phyloP scores from a whole-genome alignment of 306 rosid species.

The Astragalus membranaceus region DNA sequence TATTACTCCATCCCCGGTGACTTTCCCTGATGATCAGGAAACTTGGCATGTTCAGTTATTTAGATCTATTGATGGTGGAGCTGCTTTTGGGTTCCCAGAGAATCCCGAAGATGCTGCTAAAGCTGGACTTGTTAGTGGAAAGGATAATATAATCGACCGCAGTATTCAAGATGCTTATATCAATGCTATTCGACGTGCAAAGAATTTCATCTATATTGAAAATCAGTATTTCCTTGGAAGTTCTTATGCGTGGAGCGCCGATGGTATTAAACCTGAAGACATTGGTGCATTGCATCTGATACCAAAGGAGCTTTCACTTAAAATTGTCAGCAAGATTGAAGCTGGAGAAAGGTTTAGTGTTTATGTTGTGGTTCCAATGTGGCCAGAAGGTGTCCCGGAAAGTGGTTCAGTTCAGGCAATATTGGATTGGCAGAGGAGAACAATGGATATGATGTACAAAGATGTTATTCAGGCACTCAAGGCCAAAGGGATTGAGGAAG shows the following conservation, averaged over 20 bases:
- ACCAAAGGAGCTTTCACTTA: slow-evolving; percentile 59
- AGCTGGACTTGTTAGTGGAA: slow-evolving; percentile 60
- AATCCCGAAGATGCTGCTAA: slow-evolving; percentile 59
- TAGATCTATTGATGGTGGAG: slow-evolving; percentile 67
- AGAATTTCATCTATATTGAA: slow-evolving; percentile 56
- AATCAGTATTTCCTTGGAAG: slow-evolving; percentile 73
- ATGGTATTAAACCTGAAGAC: slow-evolving; percentile 54
- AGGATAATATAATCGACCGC: slow-evolving; percentile 56
- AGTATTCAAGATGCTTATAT: slow-evolving; percentile 64
- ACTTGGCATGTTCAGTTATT: slow-evolving; percentile 68
- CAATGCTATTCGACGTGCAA: slow-evolving; percentile 64
- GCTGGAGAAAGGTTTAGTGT: slow-evolving; percentile 69
- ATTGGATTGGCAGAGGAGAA: slow-evolving; percentile 72
- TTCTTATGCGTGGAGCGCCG: slow-evolving; percentile 48
- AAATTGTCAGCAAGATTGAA: slow-evolving; percentile 58
- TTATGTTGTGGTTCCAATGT: slow-evolving; percentile 60
- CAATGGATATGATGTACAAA: slow-evolving; percentile 65
- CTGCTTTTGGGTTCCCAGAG: slow-evolving; percentile 69
- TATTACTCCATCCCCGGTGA: slow-evolving; percentile 62
- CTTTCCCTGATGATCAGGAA: slow-evolving; percentile 47
- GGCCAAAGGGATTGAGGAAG: slow-evolving; percentile 44
- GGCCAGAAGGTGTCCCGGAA: slow-evolving; percentile 68
- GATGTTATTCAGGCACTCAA: slow-evolving; percentile 42
- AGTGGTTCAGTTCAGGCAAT: slow-evolving; percentile 64
- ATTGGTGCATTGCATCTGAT: slow-evolving; percentile 55